Base-by-base conservation (phyloP, 2,329 filamentous ascomycete genomes). In the Lasiodiplodia theobromae region DNA sequence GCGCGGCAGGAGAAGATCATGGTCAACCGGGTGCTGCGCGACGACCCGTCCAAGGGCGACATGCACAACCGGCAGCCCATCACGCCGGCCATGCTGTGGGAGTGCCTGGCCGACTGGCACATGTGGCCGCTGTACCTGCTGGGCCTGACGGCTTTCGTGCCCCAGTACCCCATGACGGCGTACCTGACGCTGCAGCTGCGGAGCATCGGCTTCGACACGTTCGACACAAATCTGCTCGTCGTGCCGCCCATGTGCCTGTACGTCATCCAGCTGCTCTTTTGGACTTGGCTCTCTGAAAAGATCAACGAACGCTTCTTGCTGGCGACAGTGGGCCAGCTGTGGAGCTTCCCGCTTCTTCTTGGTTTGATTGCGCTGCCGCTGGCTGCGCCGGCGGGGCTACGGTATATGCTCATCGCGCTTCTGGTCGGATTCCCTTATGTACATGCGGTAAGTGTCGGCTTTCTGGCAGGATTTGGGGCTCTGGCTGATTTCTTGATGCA, bases 1-100 rank as follows among this genome's bases (percentile, higher is more conserved):
- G 88, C 91, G 73, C 83, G 84, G 6, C 87, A 92, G 73, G 89
- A 92, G 73, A 83, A 86, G 64, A 91, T 92, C 74, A 88, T 92
- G 85, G 84, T 90, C 51, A 92, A 91, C 75, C 84, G 85, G 31
- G 82, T 89, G 34, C 79, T 86, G 23, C 82, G 85, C n/a, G 85
- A 86, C 66, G 85, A 86, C 67, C 84, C 85, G 1, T 82, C 81
- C 66, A 88, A 88, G 72, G 85, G 85, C 21, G 82, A 82, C 64
- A 88, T 87, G 80, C 84, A 86, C 72, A 86, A 88, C 71, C 81
- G 86, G 3, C 84, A 88, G 73, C 82, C 83, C 1, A 77, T 87
- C 7, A 82, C 79, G 0, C 80, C 80, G 1, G 78, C 75, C 28
- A 81, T 86, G 71, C 80, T 87, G 54, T 82, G 80, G 75, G 72